Conservation (phyloP, 2,329 filamentous ascomycete species). For the Alternaria longipes region DNA sequence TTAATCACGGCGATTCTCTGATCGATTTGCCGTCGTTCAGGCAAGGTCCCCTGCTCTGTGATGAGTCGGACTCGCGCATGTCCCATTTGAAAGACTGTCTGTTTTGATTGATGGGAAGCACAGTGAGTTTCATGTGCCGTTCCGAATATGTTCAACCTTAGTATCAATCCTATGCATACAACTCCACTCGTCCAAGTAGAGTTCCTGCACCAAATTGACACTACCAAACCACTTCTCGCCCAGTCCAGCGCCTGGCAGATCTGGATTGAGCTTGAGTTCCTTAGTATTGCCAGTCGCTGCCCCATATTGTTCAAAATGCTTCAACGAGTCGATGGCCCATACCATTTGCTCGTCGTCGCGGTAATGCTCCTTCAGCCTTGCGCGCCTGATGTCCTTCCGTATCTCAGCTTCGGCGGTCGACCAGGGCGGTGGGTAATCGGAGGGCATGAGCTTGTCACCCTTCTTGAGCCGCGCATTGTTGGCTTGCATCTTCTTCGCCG, state of each 20-base stretch:
- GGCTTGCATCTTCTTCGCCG: slow-evolving; percentile 12
- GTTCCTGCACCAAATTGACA: slow-evolving; percentile 38
- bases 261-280: slow-evolving; percentile 29
- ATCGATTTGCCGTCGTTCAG: background rate
- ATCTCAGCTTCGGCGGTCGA: slow-evolving; percentile 25
- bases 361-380: slow-evolving; percentile 36
- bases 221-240: slow-evolving; percentile 46
- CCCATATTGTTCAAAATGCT: slow-evolving; percentile 34
- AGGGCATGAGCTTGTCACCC: slow-evolving; percentile 22
- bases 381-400: slow-evolving; percentile 35
- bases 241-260: slow-evolving; percentile 41
- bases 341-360: slow-evolving; percentile 36
- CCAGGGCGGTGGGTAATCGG: slow-evolving; percentile 27
- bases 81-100: background rate
- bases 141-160: slow-evolving; percentile 31
- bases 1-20: background rate
- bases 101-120: background rate
- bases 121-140: background rate
- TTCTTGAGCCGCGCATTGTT: slow-evolving; percentile 25
- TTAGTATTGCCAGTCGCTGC: slow-evolving; percentile 16
- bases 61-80: background rate
- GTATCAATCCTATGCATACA: slow-evolving; percentile 44
- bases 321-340: slow-evolving; percentile 42
- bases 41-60: background rate
- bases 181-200: slow-evolving; percentile 47